These are phyloP conservation scores for Zelonia costaricensis DNA, from an alignment of 208 protist species.

Conservation along the genomic window DNA sequence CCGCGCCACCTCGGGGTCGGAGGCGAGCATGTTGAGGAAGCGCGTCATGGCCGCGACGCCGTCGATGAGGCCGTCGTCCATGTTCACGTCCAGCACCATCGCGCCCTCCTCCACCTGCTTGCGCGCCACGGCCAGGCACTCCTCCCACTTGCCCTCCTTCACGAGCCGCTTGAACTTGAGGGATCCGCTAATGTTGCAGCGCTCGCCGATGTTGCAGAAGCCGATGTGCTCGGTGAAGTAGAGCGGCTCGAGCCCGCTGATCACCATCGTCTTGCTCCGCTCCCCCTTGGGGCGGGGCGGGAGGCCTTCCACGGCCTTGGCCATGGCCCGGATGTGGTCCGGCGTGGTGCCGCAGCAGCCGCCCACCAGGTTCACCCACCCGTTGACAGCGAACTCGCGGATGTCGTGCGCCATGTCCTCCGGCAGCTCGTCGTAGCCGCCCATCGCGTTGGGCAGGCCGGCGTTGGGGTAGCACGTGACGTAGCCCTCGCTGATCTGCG, in stretches of 20 bases:
- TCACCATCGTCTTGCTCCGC: conserved; percentile 36
- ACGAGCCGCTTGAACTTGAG: conserved; percentile 95
- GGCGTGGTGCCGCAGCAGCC: conserved; percentile 79
- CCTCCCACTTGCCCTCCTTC: conserved; percentile 89
- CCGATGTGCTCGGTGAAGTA: conserved; percentile 72
- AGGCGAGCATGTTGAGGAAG: conserved; percentile 93
- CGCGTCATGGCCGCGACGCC: conserved; percentile 87
- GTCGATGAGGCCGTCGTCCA: conserved; percentile 97
- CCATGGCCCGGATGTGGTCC: conserved; percentile 71
- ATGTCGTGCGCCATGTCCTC: conserved; percentile 66
- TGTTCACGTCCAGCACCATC: conserved; percentile 97
- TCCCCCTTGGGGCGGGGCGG: conserved; percentile 35
- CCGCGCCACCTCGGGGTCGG: conserved; percentile 93
- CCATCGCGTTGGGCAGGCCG: conserved; percentile 79
- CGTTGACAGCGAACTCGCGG: conserved; percentile 44
- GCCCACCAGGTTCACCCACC: conserved; percentile 72
- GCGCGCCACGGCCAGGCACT: conserved; percentile 58
- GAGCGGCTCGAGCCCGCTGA: conserved; percentile 91
- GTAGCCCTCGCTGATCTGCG: conserved; percentile 59
- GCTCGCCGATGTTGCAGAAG: conserved; percentile 97
- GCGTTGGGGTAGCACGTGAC: conserved; percentile 79
- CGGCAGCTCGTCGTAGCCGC: conserved; percentile 72
- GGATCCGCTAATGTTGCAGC: conserved; percentile 97
- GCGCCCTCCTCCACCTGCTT: conserved; percentile 95
- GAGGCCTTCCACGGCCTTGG: conserved; percentile 33